Evolutionary conservation across 345 rosid genomes (phyloP).

Genomic region (Anastatica hierochuntica): DNA sequence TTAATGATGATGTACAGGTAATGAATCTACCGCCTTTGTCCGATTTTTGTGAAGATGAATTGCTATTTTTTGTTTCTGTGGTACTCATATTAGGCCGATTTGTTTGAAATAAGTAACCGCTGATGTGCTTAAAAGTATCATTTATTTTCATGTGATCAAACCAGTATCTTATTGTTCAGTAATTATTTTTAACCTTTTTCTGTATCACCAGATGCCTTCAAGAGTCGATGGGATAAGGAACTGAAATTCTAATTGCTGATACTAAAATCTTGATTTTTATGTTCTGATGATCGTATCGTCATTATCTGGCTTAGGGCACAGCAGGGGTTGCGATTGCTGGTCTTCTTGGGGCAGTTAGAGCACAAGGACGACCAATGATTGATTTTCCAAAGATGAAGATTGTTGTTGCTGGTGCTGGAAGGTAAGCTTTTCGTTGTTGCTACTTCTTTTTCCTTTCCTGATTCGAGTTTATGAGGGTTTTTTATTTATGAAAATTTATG

Average conservation of each 20-base stretch:
- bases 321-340: conserved; percentile 99
- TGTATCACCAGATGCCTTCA: not conserved
- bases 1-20: conserved; percentile 99
- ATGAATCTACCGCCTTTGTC: conserved; percentile 11
- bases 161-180: conserved; percentile 4
- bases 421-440: conserved; percentile 30
- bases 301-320: conserved; percentile 63
- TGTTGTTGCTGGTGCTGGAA: conserved; percentile 99
- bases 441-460: not conserved
- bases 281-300: no score
- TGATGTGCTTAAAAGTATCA: not conserved
- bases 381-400: conserved; percentile 96
- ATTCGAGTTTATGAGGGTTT: not conserved
- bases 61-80: not conserved
- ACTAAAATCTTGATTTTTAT: not conserved
- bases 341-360: conserved; percentile 97
- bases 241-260: conserved; percentile 6
- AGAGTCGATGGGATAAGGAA: not conserved
- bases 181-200: not conserved
- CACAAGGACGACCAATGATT: conserved; percentile 93
- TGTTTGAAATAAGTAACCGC: not conserved
- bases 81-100: not conserved
- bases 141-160: not conserved
- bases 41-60: not conserved
- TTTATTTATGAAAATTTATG: not conserved